These are phyloP conservation scores for Cystobasidium tubakii DNA, from an alignment of 768 basidiomycete species.

Conservation along the genomic window DNA sequence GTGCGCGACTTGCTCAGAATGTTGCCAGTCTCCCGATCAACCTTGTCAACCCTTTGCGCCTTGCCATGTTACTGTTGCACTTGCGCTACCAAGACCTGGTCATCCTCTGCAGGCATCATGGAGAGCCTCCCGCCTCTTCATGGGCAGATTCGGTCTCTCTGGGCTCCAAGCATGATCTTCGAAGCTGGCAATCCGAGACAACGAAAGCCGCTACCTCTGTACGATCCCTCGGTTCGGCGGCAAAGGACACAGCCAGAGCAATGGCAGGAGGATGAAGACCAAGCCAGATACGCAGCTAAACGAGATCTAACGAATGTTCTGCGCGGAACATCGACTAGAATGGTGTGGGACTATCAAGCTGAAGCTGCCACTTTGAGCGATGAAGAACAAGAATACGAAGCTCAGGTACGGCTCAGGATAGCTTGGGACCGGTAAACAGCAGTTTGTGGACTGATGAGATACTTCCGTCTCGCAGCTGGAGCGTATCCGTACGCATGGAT, in stretches of 20 bases:
- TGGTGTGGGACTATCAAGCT: constrained; percentile 33
- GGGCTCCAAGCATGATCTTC: constrained; percentile 14
- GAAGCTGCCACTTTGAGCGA: constrained; percentile 27
- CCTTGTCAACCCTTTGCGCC: no score
- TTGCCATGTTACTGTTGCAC: no score
- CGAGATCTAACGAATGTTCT: constrained; percentile 18
- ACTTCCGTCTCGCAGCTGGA: neutral
- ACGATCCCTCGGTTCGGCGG: neutral
- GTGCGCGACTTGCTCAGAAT: no score
- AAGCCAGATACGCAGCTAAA: constrained; percentile 19
- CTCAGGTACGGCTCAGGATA: neutral
- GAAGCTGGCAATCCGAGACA: constrained; percentile 26
- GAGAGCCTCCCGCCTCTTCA: constrained; percentile 14
- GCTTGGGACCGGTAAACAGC: neutral
- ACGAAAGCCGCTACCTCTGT: constrained; percentile 5
- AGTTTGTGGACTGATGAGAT: neutral
- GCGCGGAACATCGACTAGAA: constrained; percentile 3
- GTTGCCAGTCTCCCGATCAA: no score
- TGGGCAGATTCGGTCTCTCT: constrained; percentile 1
- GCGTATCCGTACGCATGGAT: constrained; percentile 7
- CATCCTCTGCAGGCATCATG: neutral
- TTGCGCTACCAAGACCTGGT: no score
- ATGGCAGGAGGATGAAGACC: neutral
- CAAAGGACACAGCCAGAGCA: neutral
- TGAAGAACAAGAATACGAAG: constrained; percentile 26